Evolutionary conservation across 768 basidiomycete species (phyloP), one percentile per base, ranked within the genome.

Genomic region (Tricholoma flavovirens): DNA sequence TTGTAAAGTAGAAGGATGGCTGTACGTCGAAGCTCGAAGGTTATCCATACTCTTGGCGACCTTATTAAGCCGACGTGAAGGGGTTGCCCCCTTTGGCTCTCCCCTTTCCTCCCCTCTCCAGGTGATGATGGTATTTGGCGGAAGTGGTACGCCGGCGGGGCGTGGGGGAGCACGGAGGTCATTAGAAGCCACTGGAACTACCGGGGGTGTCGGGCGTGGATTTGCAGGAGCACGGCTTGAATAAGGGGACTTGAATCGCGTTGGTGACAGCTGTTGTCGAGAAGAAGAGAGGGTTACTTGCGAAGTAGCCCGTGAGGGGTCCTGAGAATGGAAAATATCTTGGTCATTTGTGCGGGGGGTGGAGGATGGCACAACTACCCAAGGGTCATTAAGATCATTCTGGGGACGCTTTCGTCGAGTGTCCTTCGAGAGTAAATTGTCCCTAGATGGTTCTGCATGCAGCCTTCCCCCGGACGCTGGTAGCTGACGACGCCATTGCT

Each of bases 1-100:
- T 61, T 69, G 69, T 19, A 76, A 59, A 38, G 56, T 72, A 9
- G 66, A 40, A 5, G 75, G 73, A 56, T 74, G 72, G 36, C 45
- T 59, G 15, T 66, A 69, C 30, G 65, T 67, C 17, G 60, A 59
- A 46, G 68, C 71, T 45, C 76, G 72, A 46, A 83, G 71, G 57
- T 81, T 81, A 58, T 79, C 79, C 77, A 84, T 80, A 61, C 83
- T 87, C 68, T 83, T 84, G n/a, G 79, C 68, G 49, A 65, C 69
- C 57, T 72, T 74, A 46, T 67, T 56, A 48, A 72, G 63, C 46
- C 71, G 70, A 55, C 55, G 59, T 1, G 71, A 54, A 5, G 76
- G 69, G 1, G 74, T 66, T 48, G 71, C 65, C 4, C 69, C 56
- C 54, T 73, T 77, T 33, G 67, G 67, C 29, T 73, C 76, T 11